phyloP scores from a whole-genome alignment of 1,284 basidiomycete species.

The Boletus hoseneyae region DNA sequence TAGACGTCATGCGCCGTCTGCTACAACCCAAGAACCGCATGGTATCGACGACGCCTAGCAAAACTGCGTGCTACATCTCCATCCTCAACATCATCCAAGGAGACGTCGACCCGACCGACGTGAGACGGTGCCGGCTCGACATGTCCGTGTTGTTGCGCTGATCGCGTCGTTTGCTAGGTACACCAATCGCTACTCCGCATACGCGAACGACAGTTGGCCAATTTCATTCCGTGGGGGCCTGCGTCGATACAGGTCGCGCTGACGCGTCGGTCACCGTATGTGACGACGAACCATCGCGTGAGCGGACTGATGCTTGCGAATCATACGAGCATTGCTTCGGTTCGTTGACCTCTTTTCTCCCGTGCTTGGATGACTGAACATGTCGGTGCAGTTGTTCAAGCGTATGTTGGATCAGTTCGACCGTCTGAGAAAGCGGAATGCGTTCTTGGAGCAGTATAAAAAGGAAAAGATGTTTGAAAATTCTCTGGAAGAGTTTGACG shows the following conservation, averaged over 20 bases:
- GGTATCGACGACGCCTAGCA: constrained; percentile 92
- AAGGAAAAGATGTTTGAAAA: constrained; percentile 94
- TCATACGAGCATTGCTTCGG: constrained; percentile 95
- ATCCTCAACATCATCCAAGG: constrained; percentile 99
- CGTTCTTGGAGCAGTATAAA: constrained; percentile 97
- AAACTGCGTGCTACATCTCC: constrained; percentile 94
- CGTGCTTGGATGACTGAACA: neutral
- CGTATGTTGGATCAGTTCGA: constrained; percentile 97
- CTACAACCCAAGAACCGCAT: constrained; percentile 98
- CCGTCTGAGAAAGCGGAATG: constrained; percentile 82
- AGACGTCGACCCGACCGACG: constrained; percentile 97
- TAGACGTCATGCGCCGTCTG: constrained; percentile 98
- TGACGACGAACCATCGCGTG: constrained; percentile 86
- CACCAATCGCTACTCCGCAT: constrained; percentile 97
- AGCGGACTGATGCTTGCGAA: constrained; percentile 99
- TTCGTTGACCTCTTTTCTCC: constrained; percentile 37
- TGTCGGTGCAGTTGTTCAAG: constrained; percentile 77
- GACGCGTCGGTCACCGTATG: constrained; percentile 87
- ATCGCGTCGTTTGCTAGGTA: constrained; percentile 48
- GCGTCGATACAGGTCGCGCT: constrained; percentile 97
- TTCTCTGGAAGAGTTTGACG: constrained; percentile 91
- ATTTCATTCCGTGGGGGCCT: constrained; percentile 99
- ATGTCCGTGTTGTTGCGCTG: constrained; percentile 1
- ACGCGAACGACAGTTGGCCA: constrained; percentile 93
- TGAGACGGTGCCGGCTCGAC: constrained; percentile 36